These are phyloP conservation scores for Dryas integrifolia DNA, from an alignment of 331 rosid species.

Conservation along the genomic window DNA sequence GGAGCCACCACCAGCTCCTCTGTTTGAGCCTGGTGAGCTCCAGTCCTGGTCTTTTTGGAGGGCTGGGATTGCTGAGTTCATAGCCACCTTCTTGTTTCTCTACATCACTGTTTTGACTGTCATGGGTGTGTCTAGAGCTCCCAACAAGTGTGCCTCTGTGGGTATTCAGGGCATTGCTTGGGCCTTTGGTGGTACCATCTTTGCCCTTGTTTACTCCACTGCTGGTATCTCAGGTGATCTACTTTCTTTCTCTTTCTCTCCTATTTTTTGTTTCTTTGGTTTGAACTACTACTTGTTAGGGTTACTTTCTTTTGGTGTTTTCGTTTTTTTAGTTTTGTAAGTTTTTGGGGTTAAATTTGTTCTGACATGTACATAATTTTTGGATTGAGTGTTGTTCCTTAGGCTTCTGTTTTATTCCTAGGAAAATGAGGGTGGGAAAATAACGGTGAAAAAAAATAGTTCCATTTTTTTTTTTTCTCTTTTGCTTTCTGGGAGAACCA, in stretches of 20 bases:
- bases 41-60: constrained; percentile 45
- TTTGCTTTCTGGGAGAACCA: background rate
- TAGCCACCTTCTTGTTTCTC: constrained; percentile 40
- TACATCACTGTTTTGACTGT: constrained; percentile 45
- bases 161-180: constrained; percentile 47
- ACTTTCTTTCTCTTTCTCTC: background rate
- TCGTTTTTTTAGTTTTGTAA: background rate
- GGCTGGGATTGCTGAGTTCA: constrained; percentile 47
- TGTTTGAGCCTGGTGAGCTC: constrained; percentile 44
- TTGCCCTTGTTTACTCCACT: constrained; percentile 45
- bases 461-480: background rate
- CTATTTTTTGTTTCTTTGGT: background rate
- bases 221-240: constrained; percentile 45
- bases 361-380: background rate
- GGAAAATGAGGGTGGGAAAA: background rate
- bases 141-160: constrained; percentile 38
- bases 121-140: constrained; percentile 29
- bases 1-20: constrained; percentile 42
- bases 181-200: constrained; percentile 51
- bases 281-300: background rate
- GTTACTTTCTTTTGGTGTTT: background rate
- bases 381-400: background rate
- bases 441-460: background rate
- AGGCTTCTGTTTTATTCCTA: background rate
- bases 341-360: background rate